Conservation (phyloP, 176 grass and related monocot species). For the Carex pumila region DNA sequence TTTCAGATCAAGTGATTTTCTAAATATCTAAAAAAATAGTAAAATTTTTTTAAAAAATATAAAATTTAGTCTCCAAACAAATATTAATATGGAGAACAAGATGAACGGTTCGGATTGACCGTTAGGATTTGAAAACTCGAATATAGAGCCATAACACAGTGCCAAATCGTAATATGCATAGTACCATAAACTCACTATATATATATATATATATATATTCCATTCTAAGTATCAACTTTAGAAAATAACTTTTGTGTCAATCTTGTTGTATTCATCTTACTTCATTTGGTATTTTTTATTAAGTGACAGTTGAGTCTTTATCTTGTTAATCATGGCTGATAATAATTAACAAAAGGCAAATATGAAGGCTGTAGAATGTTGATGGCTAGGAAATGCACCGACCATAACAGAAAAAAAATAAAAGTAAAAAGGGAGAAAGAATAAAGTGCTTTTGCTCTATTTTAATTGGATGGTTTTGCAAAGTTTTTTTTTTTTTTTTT, state of each 20-base stretch:
- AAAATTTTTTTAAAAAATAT: no score
- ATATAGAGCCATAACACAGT: no score
- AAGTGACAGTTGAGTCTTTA: neutral
- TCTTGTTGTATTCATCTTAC: neutral
- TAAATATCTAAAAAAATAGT: no score
- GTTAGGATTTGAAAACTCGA: no score
- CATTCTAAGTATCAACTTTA: neutral
- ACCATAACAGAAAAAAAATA: neutral
- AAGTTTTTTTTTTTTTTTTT: neutral
- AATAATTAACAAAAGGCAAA: neutral
- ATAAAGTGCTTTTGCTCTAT: conserved; percentile 8
- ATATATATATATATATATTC: no score
- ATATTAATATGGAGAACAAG: no score
- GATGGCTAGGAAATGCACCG: neutral
- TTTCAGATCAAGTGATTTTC: no score
- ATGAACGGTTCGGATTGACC: no score
- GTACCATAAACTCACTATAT: no score
- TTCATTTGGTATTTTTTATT: neutral
- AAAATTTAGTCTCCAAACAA: no score
- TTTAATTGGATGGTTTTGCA: neutral
- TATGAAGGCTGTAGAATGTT: neutral
- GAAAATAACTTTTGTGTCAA: neutral
- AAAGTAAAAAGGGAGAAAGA: neutral
- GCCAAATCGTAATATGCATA: no score
- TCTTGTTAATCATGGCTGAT: neutral